Conservation (phyloP, 2,329 filamentous ascomycete species). For the Elsinoe perseae region DNA sequence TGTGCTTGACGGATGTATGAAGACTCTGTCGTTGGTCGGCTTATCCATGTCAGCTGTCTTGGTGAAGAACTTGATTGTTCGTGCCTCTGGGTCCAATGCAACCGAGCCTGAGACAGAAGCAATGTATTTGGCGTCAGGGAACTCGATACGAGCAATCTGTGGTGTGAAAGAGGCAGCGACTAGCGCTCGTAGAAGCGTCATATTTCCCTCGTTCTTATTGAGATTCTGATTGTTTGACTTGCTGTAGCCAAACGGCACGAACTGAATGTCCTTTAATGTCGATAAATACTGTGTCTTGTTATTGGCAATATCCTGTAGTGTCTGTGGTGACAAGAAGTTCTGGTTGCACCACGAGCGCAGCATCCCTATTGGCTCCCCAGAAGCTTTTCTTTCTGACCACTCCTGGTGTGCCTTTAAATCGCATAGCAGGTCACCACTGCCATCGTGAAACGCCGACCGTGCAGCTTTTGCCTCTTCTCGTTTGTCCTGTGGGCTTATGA, state of each 20-base stretch:
- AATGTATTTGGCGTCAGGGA: slow-evolving; percentile 93
- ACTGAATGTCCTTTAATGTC: slow-evolving; percentile 76
- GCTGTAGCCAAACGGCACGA: slow-evolving; percentile 47
- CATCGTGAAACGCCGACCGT: slow-evolving; percentile 62
- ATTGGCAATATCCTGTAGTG: slow-evolving; percentile 78
- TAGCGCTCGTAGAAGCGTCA: slow-evolving; percentile 40
- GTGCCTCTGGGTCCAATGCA: slow-evolving; percentile 84
- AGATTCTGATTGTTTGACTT: slow-evolving; percentile 27
- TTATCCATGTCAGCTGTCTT: slow-evolving; percentile 22
- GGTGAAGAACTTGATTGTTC: slow-evolving; percentile 79
- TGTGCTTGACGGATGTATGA: slow-evolving; percentile 83
- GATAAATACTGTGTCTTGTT: slow-evolving; percentile 80
- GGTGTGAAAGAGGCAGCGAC: slow-evolving; percentile 53
- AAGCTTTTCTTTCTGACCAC: slow-evolving; percentile 62
- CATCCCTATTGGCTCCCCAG: slow-evolving; percentile 50
- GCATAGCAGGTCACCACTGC: slow-evolving; percentile 72
- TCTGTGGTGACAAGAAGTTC: slow-evolving; percentile 77
- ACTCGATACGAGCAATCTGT: slow-evolving; percentile 83
- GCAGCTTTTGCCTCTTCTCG: slow-evolving; percentile 75
- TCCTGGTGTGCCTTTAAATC: slow-evolving; percentile 77
- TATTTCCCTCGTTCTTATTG: slow-evolving; percentile 44
- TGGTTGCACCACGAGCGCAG: slow-evolving; percentile 72
- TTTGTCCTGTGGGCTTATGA: slow-evolving; percentile 73
- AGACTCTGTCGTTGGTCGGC: slow-evolving; percentile 52
- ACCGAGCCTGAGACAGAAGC: slow-evolving; percentile 80